These are phyloP conservation scores for Populus hybrid DNA, from an alignment of 441 rosid species.

Conservation along the genomic window DNA sequence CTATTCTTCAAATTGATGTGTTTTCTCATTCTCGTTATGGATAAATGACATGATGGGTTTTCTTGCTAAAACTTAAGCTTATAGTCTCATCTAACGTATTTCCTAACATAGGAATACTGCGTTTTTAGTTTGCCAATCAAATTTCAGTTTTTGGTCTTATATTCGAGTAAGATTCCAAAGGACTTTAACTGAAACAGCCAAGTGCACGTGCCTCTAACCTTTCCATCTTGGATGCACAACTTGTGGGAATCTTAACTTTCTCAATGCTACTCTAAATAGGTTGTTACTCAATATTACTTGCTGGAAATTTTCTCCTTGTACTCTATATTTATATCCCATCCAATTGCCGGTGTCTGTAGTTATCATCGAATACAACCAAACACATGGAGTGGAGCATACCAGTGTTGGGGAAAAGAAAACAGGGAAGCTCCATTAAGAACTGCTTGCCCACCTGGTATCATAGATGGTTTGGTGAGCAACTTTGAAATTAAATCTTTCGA, in stretches of 20 bases:
- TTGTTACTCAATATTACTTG: not conserved
- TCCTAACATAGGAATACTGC: not conserved
- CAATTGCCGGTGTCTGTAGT: constrained; percentile 31
- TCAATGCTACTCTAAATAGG: no score
- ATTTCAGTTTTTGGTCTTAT: not conserved
- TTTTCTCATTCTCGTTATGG: not conserved
- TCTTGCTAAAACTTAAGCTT: not conserved
- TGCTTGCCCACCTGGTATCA: constrained; percentile 86
- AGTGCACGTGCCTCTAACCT: not conserved
- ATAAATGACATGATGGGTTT: not conserved
- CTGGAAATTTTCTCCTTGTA: not conserved
- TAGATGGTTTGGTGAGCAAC: constrained; percentile 78
- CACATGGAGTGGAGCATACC: constrained; percentile 93
- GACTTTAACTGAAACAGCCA: not conserved
- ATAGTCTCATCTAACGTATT: not conserved
- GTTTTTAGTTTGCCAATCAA: not conserved
- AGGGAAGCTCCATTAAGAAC: constrained; percentile 84
- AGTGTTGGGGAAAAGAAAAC: constrained; percentile 95
- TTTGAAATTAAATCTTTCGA: constrained; percentile 90
- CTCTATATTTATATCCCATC: not conserved
- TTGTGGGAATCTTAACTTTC: not conserved
- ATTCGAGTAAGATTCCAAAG: not conserved
- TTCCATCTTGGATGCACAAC: not conserved
- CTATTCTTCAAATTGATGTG: not conserved
- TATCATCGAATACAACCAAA: constrained; percentile 92